phyloP scores from a whole-genome alignment of 768 basidiomycete genomes.

The Nidularia sp. region DNA sequence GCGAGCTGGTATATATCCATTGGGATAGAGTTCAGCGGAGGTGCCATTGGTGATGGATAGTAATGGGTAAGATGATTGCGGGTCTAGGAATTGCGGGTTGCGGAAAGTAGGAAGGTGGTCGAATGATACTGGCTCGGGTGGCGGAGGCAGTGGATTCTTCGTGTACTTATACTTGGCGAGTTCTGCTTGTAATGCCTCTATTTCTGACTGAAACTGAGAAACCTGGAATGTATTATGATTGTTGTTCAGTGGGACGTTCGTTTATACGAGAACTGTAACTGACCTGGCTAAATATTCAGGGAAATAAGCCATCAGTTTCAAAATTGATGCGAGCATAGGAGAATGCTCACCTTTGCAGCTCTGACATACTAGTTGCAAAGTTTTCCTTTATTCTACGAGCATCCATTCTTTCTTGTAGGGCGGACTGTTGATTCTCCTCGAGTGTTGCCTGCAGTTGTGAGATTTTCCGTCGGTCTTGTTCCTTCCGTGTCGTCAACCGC shows the following conservation, averaged over 20 bases:
- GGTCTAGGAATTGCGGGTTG: slow-evolving; percentile 6
- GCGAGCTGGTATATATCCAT: neutral
- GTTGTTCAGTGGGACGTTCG: no score
- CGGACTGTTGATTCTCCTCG: slow-evolving; percentile 22
- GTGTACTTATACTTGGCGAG: slow-evolving; percentile 4
- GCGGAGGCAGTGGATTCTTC: slow-evolving; percentile 50
- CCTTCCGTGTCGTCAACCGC: slow-evolving; percentile 25
- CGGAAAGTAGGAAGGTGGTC: slow-evolving; percentile 37
- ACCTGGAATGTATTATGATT: neutral
- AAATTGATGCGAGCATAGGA: neutral
- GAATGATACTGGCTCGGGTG: slow-evolving; percentile 49
- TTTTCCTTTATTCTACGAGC: neutral
- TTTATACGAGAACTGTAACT: neutral
- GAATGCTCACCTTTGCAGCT: neutral
- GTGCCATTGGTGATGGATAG: neutral
- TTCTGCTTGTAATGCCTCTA: neutral
- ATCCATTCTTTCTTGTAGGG: neutral
- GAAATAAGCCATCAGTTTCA: neutral
- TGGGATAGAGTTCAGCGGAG: neutral
- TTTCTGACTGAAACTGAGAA: neutral
- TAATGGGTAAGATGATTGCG: neutral
- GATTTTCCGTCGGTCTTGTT: neutral
- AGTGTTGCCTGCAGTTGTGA: slow-evolving; percentile 14
- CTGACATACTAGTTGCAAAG: neutral
- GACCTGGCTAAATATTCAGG: neutral